These are phyloP conservation scores for Priceomyces medius DNA, from an alignment of 805 yeast genomes.

Conservation along the genomic window DNA sequence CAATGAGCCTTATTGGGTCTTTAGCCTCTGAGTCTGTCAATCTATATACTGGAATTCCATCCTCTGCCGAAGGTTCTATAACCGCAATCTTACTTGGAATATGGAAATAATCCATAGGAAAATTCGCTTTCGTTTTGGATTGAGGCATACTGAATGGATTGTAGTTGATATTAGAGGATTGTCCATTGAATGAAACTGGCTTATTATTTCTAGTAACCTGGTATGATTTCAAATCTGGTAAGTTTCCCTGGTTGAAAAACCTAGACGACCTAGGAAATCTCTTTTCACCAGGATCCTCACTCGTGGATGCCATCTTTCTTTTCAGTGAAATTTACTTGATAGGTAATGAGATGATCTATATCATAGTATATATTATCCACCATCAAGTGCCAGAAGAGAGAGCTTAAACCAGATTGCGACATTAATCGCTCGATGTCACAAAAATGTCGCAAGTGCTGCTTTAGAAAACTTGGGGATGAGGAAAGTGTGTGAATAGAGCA, in stretches of 20 bases:
- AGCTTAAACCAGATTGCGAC: background rate
- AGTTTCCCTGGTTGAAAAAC: slow-evolving; percentile 19
- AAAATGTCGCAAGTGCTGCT: background rate
- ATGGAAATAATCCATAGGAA: slow-evolving; percentile 43
- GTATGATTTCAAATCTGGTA: slow-evolving; percentile 24
- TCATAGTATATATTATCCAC: background rate
- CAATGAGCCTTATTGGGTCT: slow-evolving; percentile 68
- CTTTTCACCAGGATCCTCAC: slow-evolving; percentile 3
- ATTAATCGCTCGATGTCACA: background rate
- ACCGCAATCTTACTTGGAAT: slow-evolving; percentile 26
- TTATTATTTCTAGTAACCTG: slow-evolving; percentile 15
- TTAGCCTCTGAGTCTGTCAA: slow-evolving; percentile 52
- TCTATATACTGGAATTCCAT: slow-evolving; percentile 52
- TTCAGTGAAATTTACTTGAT: background rate
- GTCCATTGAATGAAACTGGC: slow-evolving; percentile 21
- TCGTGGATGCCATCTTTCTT: slow-evolving; percentile 2
- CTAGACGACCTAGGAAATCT: slow-evolving; percentile 26
- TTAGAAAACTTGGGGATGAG: no score
- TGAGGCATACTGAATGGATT: slow-evolving; percentile 50
- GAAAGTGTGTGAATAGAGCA: no score
- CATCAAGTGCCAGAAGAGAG: background rate
- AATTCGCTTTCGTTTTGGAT: slow-evolving; percentile 41
- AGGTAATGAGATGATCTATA: no score
- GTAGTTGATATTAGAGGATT: slow-evolving; percentile 29
- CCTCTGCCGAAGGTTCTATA: slow-evolving; percentile 11